Evolutionary conservation across 2,329 filamentous ascomycete species (phyloP).

Genomic region (Calonectria hongkongensis): DNA sequence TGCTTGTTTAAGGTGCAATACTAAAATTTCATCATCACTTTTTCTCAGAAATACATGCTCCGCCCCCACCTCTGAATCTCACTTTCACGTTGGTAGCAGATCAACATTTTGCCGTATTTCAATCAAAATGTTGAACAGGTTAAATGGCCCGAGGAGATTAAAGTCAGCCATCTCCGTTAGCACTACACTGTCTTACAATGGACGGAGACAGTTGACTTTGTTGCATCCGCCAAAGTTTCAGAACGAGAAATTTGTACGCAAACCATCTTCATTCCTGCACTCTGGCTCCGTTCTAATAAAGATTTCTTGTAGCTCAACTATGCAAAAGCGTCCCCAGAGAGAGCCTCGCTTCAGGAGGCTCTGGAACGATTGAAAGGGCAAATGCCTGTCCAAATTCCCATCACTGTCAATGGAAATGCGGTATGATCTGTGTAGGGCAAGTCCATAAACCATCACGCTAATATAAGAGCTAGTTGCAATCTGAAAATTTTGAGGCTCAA

Average conservation of each 20-base stretch:
- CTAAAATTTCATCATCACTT: neutral
- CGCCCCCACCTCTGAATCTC: too few relatives aligned
- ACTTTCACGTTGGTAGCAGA: too few relatives aligned
- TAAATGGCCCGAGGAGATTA: neutral
- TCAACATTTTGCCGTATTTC: neutral
- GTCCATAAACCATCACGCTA: neutral
- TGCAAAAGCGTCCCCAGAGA: conserved; percentile 1
- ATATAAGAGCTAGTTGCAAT: neutral
- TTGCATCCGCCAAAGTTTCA: conserved; percentile 5
- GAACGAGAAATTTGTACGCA: conserved; percentile 1
- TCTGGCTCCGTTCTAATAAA: too few relatives aligned
- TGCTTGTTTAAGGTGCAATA: neutral
- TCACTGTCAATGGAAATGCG: neutral
- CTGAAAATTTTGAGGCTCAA: neutral
- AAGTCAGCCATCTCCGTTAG: neutral
- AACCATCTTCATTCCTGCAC: too few relatives aligned
- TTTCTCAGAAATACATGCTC: too few relatives aligned
- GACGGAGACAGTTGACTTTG: neutral
- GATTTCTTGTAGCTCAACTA: neutral
- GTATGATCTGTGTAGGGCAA: neutral
- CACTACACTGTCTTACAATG: neutral
- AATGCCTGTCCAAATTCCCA: conserved; percentile 15
- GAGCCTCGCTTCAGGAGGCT: neutral
- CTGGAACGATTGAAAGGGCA: neutral
- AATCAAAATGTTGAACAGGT: neutral